Evolutionary conservation across 1,139 yeast species (phyloP), one percentile per base, ranked within the genome.

Genomic region (Yamadazyma sp.): DNA sequence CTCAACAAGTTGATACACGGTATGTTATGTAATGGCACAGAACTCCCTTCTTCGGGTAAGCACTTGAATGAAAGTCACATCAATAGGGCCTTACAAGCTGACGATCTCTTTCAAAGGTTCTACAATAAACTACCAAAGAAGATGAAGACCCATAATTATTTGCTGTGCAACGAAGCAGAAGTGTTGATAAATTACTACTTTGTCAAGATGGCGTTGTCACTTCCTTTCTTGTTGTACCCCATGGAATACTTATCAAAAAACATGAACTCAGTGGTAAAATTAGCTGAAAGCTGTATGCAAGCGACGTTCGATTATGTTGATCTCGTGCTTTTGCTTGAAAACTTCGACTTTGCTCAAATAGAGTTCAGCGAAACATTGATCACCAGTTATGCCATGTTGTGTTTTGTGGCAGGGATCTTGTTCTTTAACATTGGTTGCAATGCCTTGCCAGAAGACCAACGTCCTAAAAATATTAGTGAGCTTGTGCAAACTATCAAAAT

Each of bases 1-100:
- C 17, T 45, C 11, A 38, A 42, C 24, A 38, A 38, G 24, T 14
- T 45, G n/a, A 34, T 38, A 7, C 37, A 45, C 26, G 6, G 27
- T 11, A 33, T 29, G 14, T 33, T 45, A 10, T 17, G 23, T 6
- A 32, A 35, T 26, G 35, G 37, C 23, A 33, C 26, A 3, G 32
- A 35, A 10, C 32, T 41, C 4, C 45, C 47, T 6, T 28, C 33
- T 2, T 20, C 37, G 2, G 32, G 32, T 4, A 36, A 30, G 6
- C 20, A 32, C 8, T 12, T 42, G 9, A 37, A 40, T 8, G 32
- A 31, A 4, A 41, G 27, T 2, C 38, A 42, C n/a, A 21, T 40
- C 10, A 28, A 30, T 11, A 17, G 39, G 2, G 40, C 42, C 3
- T 12, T 34, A 3, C 38, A 39, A 9, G n/a, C 38, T 12, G 34